phyloP scores from a whole-genome alignment of 257 asterid species.

The Anisodus tanguticus region DNA sequence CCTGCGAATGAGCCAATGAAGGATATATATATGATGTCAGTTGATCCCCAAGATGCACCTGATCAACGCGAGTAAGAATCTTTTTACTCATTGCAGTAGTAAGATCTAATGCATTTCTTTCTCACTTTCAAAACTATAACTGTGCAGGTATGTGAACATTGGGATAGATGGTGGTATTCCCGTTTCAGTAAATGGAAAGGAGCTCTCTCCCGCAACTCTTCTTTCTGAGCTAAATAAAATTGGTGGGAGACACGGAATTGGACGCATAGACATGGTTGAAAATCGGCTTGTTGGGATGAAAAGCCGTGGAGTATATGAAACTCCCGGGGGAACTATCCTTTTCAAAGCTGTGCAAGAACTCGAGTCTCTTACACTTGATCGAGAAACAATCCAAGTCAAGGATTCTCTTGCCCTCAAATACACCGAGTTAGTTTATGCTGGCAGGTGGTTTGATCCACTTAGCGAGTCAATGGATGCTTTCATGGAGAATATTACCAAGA shows the following conservation, averaged over 20 bases:
- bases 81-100: not conserved
- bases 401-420: slow-evolving; percentile 88
- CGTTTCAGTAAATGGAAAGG: slow-evolving; percentile 72
- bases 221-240: slow-evolving; percentile 76
- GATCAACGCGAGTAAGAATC: slow-evolving; percentile 76
- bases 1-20: slow-evolving; percentile 91
- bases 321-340: slow-evolving; percentile 94
- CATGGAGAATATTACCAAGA: slow-evolving; percentile 85
- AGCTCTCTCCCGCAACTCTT: slow-evolving; percentile 81
- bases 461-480: slow-evolving; percentile 90
- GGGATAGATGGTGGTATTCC: slow-evolving; percentile 82
- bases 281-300: slow-evolving; percentile 94
- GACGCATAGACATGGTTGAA: slow-evolving; percentile 93
- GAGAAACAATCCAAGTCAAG: slow-evolving; percentile 82
- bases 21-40: slow-evolving; percentile 93
- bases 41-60: slow-evolving; percentile 82
- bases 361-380: slow-evolving; percentile 94
- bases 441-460: slow-evolving; percentile 94
- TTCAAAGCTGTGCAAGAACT: slow-evolving; percentile 79
- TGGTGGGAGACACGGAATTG: slow-evolving; percentile 89
- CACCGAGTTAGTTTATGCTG: slow-evolving; percentile 85
- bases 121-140: slow-evolving; percentile 7
- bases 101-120: slow-evolving; percentile 13
- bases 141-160: slow-evolving; percentile 67
- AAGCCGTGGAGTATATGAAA: slow-evolving; percentile 95